Percentiles rank a stretch among this genome's conserved stretches.
Evolutionary conservation across 169 alveolate species (phyloP).

Genomic region (Eimeria brunetti): DNA sequence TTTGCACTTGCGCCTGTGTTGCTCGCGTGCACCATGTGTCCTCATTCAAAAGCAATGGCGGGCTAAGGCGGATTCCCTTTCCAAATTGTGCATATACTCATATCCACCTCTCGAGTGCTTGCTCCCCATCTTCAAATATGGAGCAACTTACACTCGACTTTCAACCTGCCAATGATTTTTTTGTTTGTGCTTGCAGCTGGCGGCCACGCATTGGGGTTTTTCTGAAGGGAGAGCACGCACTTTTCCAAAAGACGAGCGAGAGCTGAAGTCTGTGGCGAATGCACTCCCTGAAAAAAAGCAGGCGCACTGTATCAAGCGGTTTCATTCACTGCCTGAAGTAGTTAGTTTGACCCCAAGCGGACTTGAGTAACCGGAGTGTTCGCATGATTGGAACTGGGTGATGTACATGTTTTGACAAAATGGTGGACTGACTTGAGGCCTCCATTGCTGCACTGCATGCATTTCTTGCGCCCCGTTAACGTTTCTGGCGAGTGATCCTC

Average conservation of each 20-base stretch:
- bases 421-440: not conserved
- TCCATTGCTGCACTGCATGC: not conserved
- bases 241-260: not conserved
- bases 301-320: not conserved
- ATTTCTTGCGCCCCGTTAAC: too few relatives aligned
- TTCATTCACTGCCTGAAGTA: not conserved
- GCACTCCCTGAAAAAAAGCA: not conserved
- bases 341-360: not conserved
- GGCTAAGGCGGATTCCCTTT: not conserved
- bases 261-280: not conserved
- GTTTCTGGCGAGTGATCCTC: too few relatives aligned
- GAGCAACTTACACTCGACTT: not conserved
- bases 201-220: constrained; percentile 15
- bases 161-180: not conserved
- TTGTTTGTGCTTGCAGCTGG: constrained; percentile 19
- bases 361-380: not conserved
- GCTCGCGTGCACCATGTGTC: not conserved
- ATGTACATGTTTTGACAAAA: not conserved
- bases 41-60: not conserved
- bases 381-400: not conserved
- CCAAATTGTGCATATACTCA: not conserved
- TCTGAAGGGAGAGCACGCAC: not conserved
- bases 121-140: not conserved
- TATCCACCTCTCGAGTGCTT: not conserved
- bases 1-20: not conserved